Percentiles rank a stretch among this genome's conserved stretches.
phyloP scores from a whole-genome alignment of 352 stramenopile genomes.

The Paralagenidium karlingii region DNA sequence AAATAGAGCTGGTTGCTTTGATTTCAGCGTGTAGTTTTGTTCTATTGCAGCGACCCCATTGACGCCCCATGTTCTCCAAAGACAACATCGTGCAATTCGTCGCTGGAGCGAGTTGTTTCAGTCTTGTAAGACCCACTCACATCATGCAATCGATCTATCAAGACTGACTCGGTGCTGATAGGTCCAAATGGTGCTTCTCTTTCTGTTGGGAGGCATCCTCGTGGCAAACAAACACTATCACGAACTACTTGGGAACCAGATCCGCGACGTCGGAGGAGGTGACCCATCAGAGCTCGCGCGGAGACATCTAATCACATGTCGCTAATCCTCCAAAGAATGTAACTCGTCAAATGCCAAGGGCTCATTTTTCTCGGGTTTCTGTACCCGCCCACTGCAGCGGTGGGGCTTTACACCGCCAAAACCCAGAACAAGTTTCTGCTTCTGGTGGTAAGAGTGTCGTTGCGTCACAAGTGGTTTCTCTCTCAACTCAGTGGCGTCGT shows the following conservation, averaged over 20 bases:
- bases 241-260: slow-evolving; percentile 27
- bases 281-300: too few relatives aligned
- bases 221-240: slow-evolving; percentile 45
- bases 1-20: background rate
- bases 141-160: background rate
- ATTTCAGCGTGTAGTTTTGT: background rate
- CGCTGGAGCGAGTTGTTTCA: slow-evolving; percentile 40
- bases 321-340: too few relatives aligned
- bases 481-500: background rate
- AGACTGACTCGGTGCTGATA: slow-evolving; percentile 2
- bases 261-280: slow-evolving; percentile 45
- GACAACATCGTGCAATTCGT: slow-evolving; percentile 54
- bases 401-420: slow-evolving; percentile 35
- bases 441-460: slow-evolving; percentile 16
- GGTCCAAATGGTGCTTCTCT: slow-evolving; percentile 39
- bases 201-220: slow-evolving; percentile 31
- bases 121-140: slow-evolving; percentile 14
- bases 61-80: slow-evolving; percentile 47
- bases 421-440: slow-evolving; percentile 74
- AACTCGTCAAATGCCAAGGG: too few relatives aligned
- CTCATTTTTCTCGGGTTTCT: slow-evolving; percentile 54
- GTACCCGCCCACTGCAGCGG: slow-evolving; percentile 25
- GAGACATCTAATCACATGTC: too few relatives aligned
- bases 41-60: too few relatives aligned
- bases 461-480: background rate